phyloP scores from a whole-genome alignment of 2,329 filamentous ascomycete genomes.

The Lachnellula hyalina region DNA sequence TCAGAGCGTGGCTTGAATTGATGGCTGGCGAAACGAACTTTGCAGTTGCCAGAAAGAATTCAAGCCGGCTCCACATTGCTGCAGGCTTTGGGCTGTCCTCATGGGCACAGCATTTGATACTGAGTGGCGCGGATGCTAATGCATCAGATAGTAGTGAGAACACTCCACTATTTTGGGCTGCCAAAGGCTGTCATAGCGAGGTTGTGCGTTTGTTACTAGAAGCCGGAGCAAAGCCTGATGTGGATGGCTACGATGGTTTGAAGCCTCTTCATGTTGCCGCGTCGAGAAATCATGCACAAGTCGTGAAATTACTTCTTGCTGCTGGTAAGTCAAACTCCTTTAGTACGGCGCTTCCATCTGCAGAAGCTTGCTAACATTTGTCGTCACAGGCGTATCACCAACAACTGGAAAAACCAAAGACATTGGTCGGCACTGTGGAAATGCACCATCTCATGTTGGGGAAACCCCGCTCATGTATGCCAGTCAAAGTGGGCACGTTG shows the following conservation, averaged over 20 bases:
- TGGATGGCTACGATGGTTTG: constrained; percentile 22
- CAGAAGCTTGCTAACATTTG: too few species aligned
- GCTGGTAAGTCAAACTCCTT: constrained; percentile 33
- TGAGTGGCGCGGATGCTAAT: constrained; percentile 14
- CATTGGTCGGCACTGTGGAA: constrained; percentile 6
- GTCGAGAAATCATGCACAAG: constrained; percentile 26
- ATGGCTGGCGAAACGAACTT: constrained; percentile 5
- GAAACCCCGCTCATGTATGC: constrained; percentile 32
- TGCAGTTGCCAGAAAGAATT: constrained; percentile 25
- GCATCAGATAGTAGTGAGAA: constrained; percentile 19
- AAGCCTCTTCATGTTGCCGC: constrained; percentile 36
- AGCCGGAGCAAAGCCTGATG: constrained; percentile 32
- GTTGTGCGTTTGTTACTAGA: constrained; percentile 29
- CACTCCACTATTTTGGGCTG: constrained; percentile 33
- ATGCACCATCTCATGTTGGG: constrained; percentile 10
- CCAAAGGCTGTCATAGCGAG: constrained; percentile 24
- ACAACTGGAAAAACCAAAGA: constrained; percentile 18
- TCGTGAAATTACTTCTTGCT: constrained; percentile 30
- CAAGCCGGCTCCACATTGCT: constrained; percentile 13
- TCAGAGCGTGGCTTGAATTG: constrained; percentile 14
- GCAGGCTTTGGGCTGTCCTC: constrained; percentile 10
- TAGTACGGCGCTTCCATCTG: too few species aligned
- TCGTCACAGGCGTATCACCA: constrained; percentile 13
- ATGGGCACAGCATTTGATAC: constrained; percentile 7
- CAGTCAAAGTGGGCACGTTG: constrained; percentile 24